Evolutionary conservation across 2,329 filamentous ascomycete genomes (phyloP), one percentile per base, ranked within the genome.

Genomic region (Stagonosporopsis tanaceti): DNA sequence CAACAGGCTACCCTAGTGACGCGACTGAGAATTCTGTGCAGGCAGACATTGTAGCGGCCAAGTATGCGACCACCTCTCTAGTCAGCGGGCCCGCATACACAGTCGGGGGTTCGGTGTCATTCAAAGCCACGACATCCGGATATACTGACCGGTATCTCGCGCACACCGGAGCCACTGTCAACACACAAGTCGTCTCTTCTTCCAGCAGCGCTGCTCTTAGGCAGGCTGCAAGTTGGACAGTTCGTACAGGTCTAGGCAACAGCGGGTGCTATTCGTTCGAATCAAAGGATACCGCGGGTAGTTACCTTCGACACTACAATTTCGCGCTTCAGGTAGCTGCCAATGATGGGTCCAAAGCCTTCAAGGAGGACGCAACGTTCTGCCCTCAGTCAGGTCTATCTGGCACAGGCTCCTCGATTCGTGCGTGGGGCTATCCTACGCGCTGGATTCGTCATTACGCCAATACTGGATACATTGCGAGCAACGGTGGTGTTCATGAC

Each of bases 361-460:
- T 88, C 73, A 35, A 74, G 4, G 85, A 89, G 63, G 86, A 89
- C 45, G 85, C 86, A 7, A 89, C 87, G 0, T 89, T 89, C 73
- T 89, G 87, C 67, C 78, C 84, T 0, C 78, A 83, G 69, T 56
- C 79, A 0, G 82, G 81, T 0, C 73, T 89, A 22, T 83, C 72
- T 61, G 82, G 84, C 4, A 67, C 78, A 40, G 85, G 83, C 6
- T 81, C 59, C 60, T 81, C 85, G 0, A 77, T 89, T 30, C 78
- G 83, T 4, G 78, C 85, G 1, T 89, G 86, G 86, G 80, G 77
- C 40, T 87, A 86, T 64, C 86, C 87, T 0, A 87, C 85, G 0
- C 79, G 85, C 41, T 87, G 78, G 56, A 76, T 87, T 65, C 80
- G 87, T 22, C 85, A 88, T 65, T 87, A 79, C 59, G 64, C 69